phyloP scores from a whole-genome alignment of 78 protist species.

The Cyanophora paradoxa region DNA sequence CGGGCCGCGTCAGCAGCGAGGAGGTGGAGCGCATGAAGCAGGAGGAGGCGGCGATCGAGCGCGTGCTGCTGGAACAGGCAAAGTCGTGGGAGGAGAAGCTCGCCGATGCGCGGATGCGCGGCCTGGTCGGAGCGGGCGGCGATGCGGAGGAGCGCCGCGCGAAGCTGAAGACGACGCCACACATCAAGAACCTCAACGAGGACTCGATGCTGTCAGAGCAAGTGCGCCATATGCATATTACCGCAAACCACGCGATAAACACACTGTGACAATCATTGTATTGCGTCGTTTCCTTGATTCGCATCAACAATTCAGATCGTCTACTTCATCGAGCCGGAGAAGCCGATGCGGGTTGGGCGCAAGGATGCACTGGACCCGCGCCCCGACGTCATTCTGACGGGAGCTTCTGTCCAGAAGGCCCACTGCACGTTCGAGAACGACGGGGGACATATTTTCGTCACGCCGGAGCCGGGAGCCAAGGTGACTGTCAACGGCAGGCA shows the following conservation, averaged over 20 bases:
- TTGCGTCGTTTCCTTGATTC: too few species aligned
- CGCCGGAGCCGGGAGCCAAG: constrained; percentile 17
- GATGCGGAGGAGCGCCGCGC: background rate
- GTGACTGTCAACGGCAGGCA: background rate
- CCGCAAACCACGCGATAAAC: too few species aligned
- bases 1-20: too few species aligned
- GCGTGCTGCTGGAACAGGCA: background rate
- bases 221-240: too few species aligned
- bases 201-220: constrained; percentile 73
- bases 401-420: background rate
- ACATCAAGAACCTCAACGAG: constrained; percentile 70
- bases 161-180: constrained; percentile 54
- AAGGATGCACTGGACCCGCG: background rate
- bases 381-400: constrained; percentile 7
- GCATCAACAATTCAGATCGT: constrained; percentile 63
- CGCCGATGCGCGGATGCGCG: constrained; percentile 3
- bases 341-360: background rate
- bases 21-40: background rate
- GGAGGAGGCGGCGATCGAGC: too few species aligned
- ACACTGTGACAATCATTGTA: too few species aligned
- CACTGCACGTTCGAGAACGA: constrained; percentile 1
- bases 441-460: too few species aligned
- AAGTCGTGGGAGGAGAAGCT: constrained; percentile 26
- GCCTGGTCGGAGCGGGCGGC: constrained; percentile 2
- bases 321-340: constrained; percentile 50